Evolutionary conservation across 1,139 yeast species (phyloP), one percentile per base, ranked within the genome.

Genomic region (Blastobotrys aristatus): DNA sequence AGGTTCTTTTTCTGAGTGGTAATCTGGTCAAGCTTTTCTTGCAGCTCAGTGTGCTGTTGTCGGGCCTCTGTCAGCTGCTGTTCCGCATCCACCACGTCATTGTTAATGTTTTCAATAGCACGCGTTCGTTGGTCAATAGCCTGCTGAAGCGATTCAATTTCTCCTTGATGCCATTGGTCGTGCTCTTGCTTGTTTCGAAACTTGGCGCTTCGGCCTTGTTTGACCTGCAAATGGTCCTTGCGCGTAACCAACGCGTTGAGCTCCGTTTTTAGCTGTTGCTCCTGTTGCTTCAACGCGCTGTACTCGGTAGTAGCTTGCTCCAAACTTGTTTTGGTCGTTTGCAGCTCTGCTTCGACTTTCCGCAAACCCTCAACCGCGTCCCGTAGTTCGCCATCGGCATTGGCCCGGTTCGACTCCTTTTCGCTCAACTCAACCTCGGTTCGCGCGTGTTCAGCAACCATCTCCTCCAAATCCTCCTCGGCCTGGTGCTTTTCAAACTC

Each of bases 121-220:
- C 57, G 50, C 39, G 58, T 52, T 33, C 64, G 50, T 38, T 57
- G 54, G 43, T 59, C 54, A n/a, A 77, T 54, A 2, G 70, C 63
- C 1, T 58, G 54, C 1, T 67, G 58, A 20, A 80, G 57, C 4
- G 63, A 63, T 0, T 61, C 55, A 16, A 85, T 72, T 54, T 83
- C 79, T 0, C 59, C 48, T 4, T 68, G 58, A n/a, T 90, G 70
- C 94, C 95, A 86, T 1, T 54, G 44, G 60, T 89, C 84, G 55
- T 97, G 75, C 52, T 85, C 83, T 3, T 67, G 61, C 52, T 75
- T 74, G 10, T 75, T 66, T 1, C 65, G 56, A 57, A 87, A 89
- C 55, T 78, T 76, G 37, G 80, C 75, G 54, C 78, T 78, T 48
- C 92, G 76, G 40, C 84, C 88, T 57, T 83, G 87, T 59, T 89